Evolutionary conservation across 192 early-diverging fungal species (phyloP), one percentile per base, ranked within the genome.

Genomic region (Coemansia sp.): DNA sequence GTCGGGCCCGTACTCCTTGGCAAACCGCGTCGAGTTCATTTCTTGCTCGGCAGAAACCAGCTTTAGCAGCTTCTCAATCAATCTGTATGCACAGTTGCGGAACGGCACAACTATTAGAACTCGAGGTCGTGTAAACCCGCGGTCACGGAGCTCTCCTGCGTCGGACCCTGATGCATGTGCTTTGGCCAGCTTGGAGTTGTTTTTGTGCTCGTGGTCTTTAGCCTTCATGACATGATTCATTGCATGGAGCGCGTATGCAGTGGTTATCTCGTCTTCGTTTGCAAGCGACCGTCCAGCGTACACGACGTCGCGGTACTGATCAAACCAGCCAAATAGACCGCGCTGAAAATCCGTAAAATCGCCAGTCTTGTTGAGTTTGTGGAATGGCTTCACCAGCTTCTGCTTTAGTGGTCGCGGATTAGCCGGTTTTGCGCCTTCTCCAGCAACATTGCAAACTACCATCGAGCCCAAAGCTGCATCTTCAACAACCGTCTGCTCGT

Each of bases 91-190:
- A 5, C 82, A 80, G 70, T 94, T 93, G 63, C 89, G 86, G 75
- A 94, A 93, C 4, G 97, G 97, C 23, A 92, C 32, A 3, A 99
- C 58, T 62, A 99, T 92, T 59, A 99, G 77, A 0, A 96, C 93
- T 53, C 90, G 92, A 1, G 97, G 93, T 5, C 95, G 81, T 5
- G 97, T 97, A 56, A 96, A 99, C 32, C 94, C 96, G 75, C 97
- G 96, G 69, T 99, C 97, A 9, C 94, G 87, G 21, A 88, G 76
- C 69, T 98, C 96, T 21, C 88, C 86, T 27, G 80, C 69, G 17
- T 88, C 88, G 25, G 68, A 74, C 6, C 79, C 81, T 2, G 74
- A 75, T 7, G 70, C 82, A 32, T 88, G 86, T 9, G 87, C 86
- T 48, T 82, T 86, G 9, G 84, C 78, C 15, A 96, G 62, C 68